Base-by-base conservation (phyloP, 225 moss, liverwort and hornwort species). In the Ulota crispa region DNA sequence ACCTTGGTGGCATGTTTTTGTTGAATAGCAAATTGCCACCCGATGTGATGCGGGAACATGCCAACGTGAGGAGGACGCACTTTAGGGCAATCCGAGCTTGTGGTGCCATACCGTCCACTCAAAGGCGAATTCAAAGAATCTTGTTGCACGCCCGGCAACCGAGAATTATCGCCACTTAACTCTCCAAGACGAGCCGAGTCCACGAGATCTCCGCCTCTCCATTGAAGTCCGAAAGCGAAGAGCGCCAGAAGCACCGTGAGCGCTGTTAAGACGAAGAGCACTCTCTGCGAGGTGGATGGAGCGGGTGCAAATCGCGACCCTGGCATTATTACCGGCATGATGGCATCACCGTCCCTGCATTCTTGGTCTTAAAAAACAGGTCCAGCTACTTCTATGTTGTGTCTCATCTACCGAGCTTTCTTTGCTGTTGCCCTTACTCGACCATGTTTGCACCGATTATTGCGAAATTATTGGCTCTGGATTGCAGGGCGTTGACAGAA, bases 141-240 rank as follows among this genome's bases (percentile, higher is more conserved):
- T 28, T 81, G 86, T 72, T 88, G 94, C 53, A 87, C 87, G 30
- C 98, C 98, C 0, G 98, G 98, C 26, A 96, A 75, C 50, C 94
- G 90, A 57, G 94, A 92, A 82, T 83, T 79, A 57, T 96, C 98
- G 16, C 94, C 94, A 16, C 85, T 80, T 62, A 94, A 78, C 54
- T 89, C 82, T n/a, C 90, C 92, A 15, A 93, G 93, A 36, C 92
- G 88, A 69, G 90, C 86, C 32, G 96, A 87, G 62, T 93, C 95
- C 71, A 86, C 87, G 1, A 93, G 85, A 65, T 83, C 85, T 39
- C 94, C 95, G 30, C 98, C 98, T 79, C 91, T 92, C 98, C 95
- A 99, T 73, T 95, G 95, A 77, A 99, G 83, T 64, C 91, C 94
- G 76, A 99, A 99, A 9, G 98, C 98, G 73, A 99, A 96, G 32